A percentile compares a stretch with the other conserved stretches of the same genome.
Conservation (phyloP, 164 flowering plant species). For the Magnolia sinica region DNA sequence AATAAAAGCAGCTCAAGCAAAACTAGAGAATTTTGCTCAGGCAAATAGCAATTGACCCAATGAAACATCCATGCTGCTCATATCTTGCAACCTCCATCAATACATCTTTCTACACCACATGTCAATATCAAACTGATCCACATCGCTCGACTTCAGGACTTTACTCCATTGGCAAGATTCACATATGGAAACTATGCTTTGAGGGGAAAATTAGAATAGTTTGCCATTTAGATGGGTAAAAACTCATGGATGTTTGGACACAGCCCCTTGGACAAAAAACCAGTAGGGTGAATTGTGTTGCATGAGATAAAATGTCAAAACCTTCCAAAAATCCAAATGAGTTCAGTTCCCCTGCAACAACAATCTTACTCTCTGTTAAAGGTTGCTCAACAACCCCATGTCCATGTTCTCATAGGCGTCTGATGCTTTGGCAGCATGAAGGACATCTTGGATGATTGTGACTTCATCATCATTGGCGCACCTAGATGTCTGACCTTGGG, state of each 20-base stretch:
- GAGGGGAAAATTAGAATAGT: not conserved
- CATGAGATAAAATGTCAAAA: not conserved
- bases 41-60: too few species aligned
- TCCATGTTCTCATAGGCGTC: constrained; percentile 14
- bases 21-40: too few species aligned
- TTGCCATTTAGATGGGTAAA: not conserved
- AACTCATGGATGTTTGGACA: not conserved
- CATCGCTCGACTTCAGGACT: too few species aligned
- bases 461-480: too few species aligned
- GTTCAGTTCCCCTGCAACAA: constrained; percentile 35
- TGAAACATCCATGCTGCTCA: too few species aligned
- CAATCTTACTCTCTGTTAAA: constrained; percentile 49
- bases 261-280: not conserved
- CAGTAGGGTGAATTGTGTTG: not conserved
- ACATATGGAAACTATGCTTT: not conserved
- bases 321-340: not conserved
- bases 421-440: constrained; percentile 9
- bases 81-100: too few species aligned
- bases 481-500: constrained; percentile 1
- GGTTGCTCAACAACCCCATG: constrained; percentile 27
- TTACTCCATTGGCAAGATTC: not conserved
- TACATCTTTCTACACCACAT: too few species aligned
- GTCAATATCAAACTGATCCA: too few species aligned
- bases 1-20: too few species aligned
- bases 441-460: constrained; percentile 29